These are phyloP conservation scores for Tardiomyces blankii DNA, from an alignment of 1,139 yeast genomes.

Conservation along the genomic window DNA sequence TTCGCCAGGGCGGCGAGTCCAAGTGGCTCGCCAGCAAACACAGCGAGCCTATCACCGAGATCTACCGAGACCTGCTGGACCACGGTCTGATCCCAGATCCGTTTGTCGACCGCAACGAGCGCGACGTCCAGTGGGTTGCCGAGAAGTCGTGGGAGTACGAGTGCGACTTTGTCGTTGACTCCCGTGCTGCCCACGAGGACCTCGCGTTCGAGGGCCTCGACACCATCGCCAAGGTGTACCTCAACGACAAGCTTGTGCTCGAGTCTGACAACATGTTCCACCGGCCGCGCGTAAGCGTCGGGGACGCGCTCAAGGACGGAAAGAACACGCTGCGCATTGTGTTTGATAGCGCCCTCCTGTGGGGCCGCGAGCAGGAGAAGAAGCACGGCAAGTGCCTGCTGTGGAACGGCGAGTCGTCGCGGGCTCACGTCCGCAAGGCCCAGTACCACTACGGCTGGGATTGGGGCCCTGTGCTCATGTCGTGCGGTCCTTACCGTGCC, in stretches of 20 bases:
- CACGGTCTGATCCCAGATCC: conserved; percentile 35
- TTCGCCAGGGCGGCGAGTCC: neutral
- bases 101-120: conserved; percentile 32
- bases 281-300: conserved; percentile 8
- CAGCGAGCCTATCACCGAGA: conserved; percentile 22
- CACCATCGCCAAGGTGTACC: conserved; percentile 29
- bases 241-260: conserved; percentile 26
- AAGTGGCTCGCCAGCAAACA: conserved; percentile 14
- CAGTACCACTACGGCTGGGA: conserved; percentile 43
- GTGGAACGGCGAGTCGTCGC: conserved; percentile 28
- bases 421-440: conserved; percentile 34
- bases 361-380: conserved; percentile 20
- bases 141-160: conserved; percentile 23
- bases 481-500: conserved; percentile 35
- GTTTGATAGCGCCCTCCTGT: conserved; percentile 22
- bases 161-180: conserved; percentile 10
- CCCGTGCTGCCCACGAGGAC: conserved; percentile 7
- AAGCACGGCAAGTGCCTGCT: conserved; percentile 12
- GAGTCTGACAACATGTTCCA: conserved; percentile 30
- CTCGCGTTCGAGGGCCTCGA: conserved; percentile 34
- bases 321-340: conserved; percentile 18
- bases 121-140: conserved; percentile 37
- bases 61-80: conserved; percentile 31
- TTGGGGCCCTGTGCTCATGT: conserved; percentile 36
- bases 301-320: conserved; percentile 11